These are phyloP conservation scores for Thozetella sp. DNA, from an alignment of 495 filamentous ascomycete species.

Conservation along the genomic window DNA sequence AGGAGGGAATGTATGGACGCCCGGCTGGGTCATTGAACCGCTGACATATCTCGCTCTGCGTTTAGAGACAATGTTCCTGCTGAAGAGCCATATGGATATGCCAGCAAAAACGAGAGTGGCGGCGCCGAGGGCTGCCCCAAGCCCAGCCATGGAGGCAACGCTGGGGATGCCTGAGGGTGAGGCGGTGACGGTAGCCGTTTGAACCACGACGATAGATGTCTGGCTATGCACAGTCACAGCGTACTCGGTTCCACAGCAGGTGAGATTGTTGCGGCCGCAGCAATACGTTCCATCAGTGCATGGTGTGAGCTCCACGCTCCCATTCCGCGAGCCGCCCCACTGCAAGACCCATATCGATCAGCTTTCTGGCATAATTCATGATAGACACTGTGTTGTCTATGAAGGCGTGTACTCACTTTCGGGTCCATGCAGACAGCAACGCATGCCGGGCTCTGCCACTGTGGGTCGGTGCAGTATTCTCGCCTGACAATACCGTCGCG, in stretches of 20 bases:
- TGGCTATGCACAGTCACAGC: constrained; percentile 6
- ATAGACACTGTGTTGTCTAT: not conserved
- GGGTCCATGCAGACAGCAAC: constrained; percentile 21
- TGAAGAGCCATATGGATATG: not conserved
- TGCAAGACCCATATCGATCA: not conserved
- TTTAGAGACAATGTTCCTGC: not conserved
- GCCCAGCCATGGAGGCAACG: not conserved
- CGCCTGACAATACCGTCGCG: constrained; percentile 15
- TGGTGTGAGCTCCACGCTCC: constrained; percentile 17
- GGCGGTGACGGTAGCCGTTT: not conserved
- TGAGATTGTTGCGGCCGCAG: constrained; percentile 23
- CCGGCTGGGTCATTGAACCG: not conserved
- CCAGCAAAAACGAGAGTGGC: not conserved
- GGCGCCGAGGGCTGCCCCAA: not conserved
- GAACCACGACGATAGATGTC: not conserved
- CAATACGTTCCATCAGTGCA: constrained; percentile 25
- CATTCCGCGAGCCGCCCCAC: constrained; percentile 12
- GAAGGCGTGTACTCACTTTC: constrained; percentile 3
- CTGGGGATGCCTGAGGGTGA: not conserved
- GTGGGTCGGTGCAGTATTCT: constrained; percentile 25
- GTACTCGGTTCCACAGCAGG: constrained; percentile 22
- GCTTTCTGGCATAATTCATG: not conserved
- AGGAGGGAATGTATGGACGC: not conserved
- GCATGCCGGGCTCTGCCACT: constrained; percentile 21
- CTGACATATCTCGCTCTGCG: not conserved